These are phyloP conservation scores for Chlorella sp. DNA, from an alignment of 139 green algal genomes.

Conservation along the genomic window DNA sequence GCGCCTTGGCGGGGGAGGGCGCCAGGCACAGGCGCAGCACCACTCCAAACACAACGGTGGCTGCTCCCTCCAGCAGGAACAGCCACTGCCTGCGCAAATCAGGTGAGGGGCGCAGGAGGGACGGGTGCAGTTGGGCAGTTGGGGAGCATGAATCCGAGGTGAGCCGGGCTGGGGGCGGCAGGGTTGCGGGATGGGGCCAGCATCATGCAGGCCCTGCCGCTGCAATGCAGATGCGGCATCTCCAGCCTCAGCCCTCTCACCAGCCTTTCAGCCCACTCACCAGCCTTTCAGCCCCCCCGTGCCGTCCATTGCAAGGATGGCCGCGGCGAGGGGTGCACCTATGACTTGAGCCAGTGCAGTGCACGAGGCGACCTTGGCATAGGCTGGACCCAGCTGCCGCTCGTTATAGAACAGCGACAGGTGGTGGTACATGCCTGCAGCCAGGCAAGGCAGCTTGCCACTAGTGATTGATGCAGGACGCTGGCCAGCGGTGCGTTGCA, in stretches of 20 bases:
- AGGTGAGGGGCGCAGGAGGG: too few species aligned
- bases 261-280: too few species aligned
- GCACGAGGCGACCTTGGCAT: slow-evolving; percentile 46
- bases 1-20: slow-evolving; percentile 42
- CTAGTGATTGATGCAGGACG: too few species aligned
- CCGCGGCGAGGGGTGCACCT: slow-evolving; percentile 70
- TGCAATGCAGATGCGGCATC: too few species aligned
- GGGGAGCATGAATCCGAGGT: too few species aligned
- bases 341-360: slow-evolving; percentile 54
- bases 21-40: slow-evolving; percentile 44
- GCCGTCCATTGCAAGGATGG: slow-evolving; percentile 72
- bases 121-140: too few species aligned
- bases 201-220: too few species aligned
- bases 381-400: slow-evolving; percentile 48
- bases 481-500: too few species aligned
- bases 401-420: slow-evolving; percentile 58
- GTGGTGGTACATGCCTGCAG: slow-evolving; percentile 57
- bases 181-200: too few species aligned
- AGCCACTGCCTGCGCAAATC: slow-evolving; percentile 64
- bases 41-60: slow-evolving; percentile 51
- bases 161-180: too few species aligned
- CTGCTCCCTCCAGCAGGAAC: slow-evolving; percentile 71
- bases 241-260: too few species aligned
- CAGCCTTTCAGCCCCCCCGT: slow-evolving; percentile 69
- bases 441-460: slow-evolving; percentile 12